Base-by-base conservation (phyloP, 1,139 yeast genomes). In the Debaryomyces subglobosus region DNA sequence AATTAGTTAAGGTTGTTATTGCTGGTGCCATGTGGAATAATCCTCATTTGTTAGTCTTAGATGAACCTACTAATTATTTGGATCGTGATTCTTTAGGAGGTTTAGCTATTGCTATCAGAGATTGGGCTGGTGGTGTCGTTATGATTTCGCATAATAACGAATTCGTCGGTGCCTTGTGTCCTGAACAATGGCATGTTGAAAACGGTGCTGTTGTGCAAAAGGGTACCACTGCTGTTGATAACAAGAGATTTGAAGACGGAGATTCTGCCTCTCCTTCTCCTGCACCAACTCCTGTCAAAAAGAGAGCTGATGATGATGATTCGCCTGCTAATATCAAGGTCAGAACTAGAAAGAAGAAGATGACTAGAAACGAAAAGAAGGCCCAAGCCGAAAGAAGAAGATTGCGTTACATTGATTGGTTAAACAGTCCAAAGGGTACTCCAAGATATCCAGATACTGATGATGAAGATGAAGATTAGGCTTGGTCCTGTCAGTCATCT, bases 21-120 rank as follows among this genome's bases (percentile, higher is more conserved):
- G 99, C 99, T 15, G 98, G 98, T 71, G 98, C 98, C 56, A 94
- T 94, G 96, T 94, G 99, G 99, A 92, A 94, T 73, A 94, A 94
- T 67, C 99, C 99, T n/a, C 99, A 94, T 72, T 81, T 94, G 72
- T 82, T 94, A 56, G 99, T 94, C 38, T 80, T 94, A 57, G 99
- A 94, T 72, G 99, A 94, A 81, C 99, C 99, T 66, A 94, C 99
- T 63, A 94, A 94, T 74, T 94, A 94, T 79, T 80, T 94, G 73
- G 99, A 94, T 72, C 85, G 99, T 77, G 99, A 94, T 67, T 92
- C 98, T 24, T 78, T 94, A 54, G 99, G 99, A 65, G 99, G 98
- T 43, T 79, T 94, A 58, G 98, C 99, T 16, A 84, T 92, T 60
- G 99, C 99, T 47, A 94, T 94, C 64, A 85, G 97, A 71, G 97